Evolutionary conservation across 345 rosid species (phyloP).

Genomic region (Clarkia xantiana): DNA sequence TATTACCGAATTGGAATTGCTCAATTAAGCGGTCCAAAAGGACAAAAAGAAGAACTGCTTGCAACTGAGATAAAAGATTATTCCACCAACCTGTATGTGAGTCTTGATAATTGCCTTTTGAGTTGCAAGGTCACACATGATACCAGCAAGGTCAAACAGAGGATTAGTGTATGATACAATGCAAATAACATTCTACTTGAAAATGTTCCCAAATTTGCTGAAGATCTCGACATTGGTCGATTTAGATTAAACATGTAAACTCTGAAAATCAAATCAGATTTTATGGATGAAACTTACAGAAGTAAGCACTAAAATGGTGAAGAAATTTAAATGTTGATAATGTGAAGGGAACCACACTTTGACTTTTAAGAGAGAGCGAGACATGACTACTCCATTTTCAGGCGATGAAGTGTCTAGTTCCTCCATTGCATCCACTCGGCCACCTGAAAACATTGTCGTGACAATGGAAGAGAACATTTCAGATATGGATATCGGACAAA

Average conservation of each 20-base stretch:
- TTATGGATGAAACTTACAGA: conserved; percentile 46
- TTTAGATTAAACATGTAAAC: no score
- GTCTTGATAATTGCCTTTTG: conserved; percentile 91
- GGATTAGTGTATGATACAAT: conserved; percentile 30
- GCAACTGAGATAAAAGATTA: not conserved
- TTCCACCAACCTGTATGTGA: conserved; percentile 70
- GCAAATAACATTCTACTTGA: not conserved
- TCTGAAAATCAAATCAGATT: no score
- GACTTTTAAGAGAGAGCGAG: conserved; percentile 27
- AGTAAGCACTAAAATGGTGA: conserved; percentile 84
- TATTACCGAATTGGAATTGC: conserved; percentile 53
- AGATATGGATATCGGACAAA: no score
- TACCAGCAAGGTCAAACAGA: conserved; percentile 96
- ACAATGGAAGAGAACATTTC: not conserved
- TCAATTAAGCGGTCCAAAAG: no score
- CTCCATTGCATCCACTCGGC: conserved; percentile 39
- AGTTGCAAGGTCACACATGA: conserved; percentile 91
- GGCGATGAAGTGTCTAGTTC: conserved; percentile 50
- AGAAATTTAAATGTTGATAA: conserved; percentile 74
- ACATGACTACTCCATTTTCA: conserved; percentile 48
- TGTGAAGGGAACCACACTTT: conserved; percentile 61
- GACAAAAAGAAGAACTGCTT: no score
- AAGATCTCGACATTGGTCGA: no score
- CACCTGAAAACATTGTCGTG: conserved; percentile 68
- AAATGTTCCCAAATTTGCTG: not conserved